Base-by-base conservation (phyloP, 345 rosid species). In the Nasturtium officinale region DNA sequence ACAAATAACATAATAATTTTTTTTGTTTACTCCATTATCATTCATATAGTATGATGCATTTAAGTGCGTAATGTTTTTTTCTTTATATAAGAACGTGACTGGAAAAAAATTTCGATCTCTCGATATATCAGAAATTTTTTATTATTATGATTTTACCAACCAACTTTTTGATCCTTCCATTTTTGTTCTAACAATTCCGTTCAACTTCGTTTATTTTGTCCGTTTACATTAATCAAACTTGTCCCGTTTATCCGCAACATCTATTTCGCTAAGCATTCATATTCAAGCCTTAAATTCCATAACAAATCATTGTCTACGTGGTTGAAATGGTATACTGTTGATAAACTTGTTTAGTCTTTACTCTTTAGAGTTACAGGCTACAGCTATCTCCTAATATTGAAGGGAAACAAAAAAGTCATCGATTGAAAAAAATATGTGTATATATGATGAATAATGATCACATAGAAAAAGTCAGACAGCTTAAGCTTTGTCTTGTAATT, bases 381-480 rank as follows among this genome's bases (percentile, higher is more conserved):
- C 70, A 54, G 64, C 70, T 73, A 33, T 35, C 21, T 32, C 23
- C 30, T 32, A 64, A 33, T 6, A 29, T 43, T 37, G 51, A 45
- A 56, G 11, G 17, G 35, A 17, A 42, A 26, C 13, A 37, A 17
- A 37, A 10, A 65, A 65, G 78, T 66, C 67, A 4, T 13, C 16
- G 38, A 48, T 47, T 47, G 53, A 35, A 5, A 48, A 61, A 50
- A 25, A 71, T 37, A 50, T 23, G 26, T 10, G 26, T 45, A 48
- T 35, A 37, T 57, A 17, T 55, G 65, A 47, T 58, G 50, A 65
- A 50, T 58, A 33, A 48, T 74, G 55, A 59, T 67, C 56, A 52
- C 57, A 67, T 51, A 38, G 13, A 42, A 67, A 67, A 61, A 35
- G 70, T 69, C 70, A 66, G 51, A 45, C 63, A 75, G 23, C 29